phyloP scores from a whole-genome alignment of 1,139 yeast genomes.

The Kurtzmaniella natalensis region DNA sequence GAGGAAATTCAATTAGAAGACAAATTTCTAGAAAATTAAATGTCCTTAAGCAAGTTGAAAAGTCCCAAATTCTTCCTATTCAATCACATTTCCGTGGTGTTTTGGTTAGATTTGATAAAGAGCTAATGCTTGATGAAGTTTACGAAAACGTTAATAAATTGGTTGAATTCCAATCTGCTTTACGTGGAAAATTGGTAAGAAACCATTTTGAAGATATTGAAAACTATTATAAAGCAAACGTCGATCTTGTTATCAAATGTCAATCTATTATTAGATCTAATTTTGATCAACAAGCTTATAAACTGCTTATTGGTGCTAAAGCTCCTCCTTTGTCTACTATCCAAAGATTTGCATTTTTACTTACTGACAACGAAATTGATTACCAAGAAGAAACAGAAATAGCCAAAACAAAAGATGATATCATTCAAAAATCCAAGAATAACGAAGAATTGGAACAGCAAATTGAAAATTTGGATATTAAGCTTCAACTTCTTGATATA shows the following conservation, averaged over 20 bases:
- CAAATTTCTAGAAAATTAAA: slow-evolving; percentile 17
- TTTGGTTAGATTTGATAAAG: slow-evolving; percentile 46
- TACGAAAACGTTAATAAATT: slow-evolving; percentile 39
- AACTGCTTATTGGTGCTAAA: slow-evolving; percentile 58
- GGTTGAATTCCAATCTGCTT: slow-evolving; percentile 44
- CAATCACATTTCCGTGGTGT: slow-evolving; percentile 45
- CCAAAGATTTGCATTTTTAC: slow-evolving; percentile 68
- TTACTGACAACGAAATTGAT: slow-evolving; percentile 72
- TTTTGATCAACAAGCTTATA: slow-evolving; percentile 70
- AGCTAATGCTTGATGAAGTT: slow-evolving; percentile 48
- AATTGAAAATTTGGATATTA: slow-evolving; percentile 77
- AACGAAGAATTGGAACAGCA: slow-evolving; percentile 70
- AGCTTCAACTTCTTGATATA: slow-evolving; percentile 71
- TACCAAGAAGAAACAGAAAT: slow-evolving; percentile 72
- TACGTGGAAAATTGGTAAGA: slow-evolving; percentile 45
- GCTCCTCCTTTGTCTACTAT: slow-evolving; percentile 80
- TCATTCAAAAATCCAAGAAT: slow-evolving; percentile 55
- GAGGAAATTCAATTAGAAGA: slow-evolving; percentile 41
- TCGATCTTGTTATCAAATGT: slow-evolving; percentile 57
- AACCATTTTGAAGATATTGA: slow-evolving; percentile 33
- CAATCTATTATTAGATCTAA: slow-evolving; percentile 73
- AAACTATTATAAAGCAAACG: slow-evolving; percentile 51
- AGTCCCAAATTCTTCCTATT: slow-evolving; percentile 20
- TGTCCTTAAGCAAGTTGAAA: slow-evolving; percentile 18
- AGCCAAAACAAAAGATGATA: slow-evolving; percentile 63